A percentile compares a stretch with the other conserved stretches of the same genome.
phyloP scores from a whole-genome alignment of 2,329 filamentous ascomycete genomes.

The Colletotrichum abscissum region DNA sequence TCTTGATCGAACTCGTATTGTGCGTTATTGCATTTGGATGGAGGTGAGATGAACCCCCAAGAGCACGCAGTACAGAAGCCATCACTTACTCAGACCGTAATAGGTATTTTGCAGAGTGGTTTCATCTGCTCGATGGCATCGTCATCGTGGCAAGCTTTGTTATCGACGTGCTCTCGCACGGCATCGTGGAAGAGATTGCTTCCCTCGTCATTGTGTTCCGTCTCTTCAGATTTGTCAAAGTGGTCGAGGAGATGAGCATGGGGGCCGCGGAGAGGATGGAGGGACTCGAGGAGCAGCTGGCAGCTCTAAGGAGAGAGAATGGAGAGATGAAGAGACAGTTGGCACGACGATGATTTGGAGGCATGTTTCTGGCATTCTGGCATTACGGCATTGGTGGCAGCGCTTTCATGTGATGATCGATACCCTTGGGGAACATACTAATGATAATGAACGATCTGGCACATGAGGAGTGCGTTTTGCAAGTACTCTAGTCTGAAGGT shows the following conservation, averaged over 20 bases:
- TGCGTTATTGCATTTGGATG: slow-evolving; percentile 72
- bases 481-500: background rate
- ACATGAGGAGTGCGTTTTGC: background rate
- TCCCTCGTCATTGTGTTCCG: slow-evolving; percentile 75
- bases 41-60: slow-evolving; percentile 53
- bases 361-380: background rate
- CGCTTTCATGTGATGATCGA: background rate
- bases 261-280: slow-evolving; percentile 73
- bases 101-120: slow-evolving; percentile 68
- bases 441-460: slow-evolving; percentile 22
- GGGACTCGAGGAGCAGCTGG: slow-evolving; percentile 62
- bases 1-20: slow-evolving; percentile 70
- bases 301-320: slow-evolving; percentile 62
- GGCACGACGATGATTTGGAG: slow-evolving; percentile 2
- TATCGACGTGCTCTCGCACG: slow-evolving; percentile 70
- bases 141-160: slow-evolving; percentile 72
- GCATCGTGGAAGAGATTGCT: slow-evolving; percentile 70
- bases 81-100: slow-evolving; percentile 16
- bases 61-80: background rate
- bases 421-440: background rate
- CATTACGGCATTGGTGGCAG: slow-evolving; percentile 1
- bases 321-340: slow-evolving; percentile 42
- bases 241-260: slow-evolving; percentile 74
- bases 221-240: slow-evolving; percentile 77
- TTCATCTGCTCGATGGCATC: slow-evolving; percentile 73